Base-by-base conservation (phyloP, 2,329 filamentous ascomycete genomes). In the Colletotrichum sp. region DNA sequence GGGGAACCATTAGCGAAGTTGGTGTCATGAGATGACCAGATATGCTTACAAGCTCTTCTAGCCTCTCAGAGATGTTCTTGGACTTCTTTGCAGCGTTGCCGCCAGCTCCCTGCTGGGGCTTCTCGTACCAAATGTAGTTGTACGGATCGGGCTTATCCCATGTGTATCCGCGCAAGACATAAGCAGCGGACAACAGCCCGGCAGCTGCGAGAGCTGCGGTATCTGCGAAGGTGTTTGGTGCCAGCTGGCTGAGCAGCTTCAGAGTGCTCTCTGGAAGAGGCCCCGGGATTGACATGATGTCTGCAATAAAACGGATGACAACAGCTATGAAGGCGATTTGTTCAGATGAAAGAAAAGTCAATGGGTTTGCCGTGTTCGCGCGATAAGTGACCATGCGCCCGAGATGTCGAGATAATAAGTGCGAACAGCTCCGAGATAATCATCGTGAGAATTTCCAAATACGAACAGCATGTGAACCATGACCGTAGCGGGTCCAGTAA, bases 101-200 rank as follows among this genome's bases (percentile, higher is more conserved):
- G 89, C 43, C 71, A 24, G 66, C 65, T 13, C 66, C 71, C 16
- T 74, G 66, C n/a, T 74, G 89, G 18, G 89, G 89, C 48, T 85
- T 84, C 77, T 90, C 86, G 67, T 86, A 91, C 79, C 84, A 87
- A 28, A 89, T 81, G 77, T 89, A 82, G 48, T 85, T 79, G 72
- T 89, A 85, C 7, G 88, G 88, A 76, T 91, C 88, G 10, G 88
- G 86, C 57, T 83, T 87, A 69, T 90, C 87, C 87, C 88, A 89
- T 21, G 85, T 76, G 43, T 82, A 82, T 4, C 87, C 87, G 5
- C 83, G 82, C 4, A 87, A 83, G 21, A 88, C 78, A 77, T 86
- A 89, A 2, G 83, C 79, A 7, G 77, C 80, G 4, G 78, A 79
- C 13, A 78, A 72, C 9, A 79, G 75, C 1, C 78, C 78, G 6